phyloP scores from a whole-genome alignment of 2,329 filamentous ascomycete genomes.

The Rhynchosporium graminicola region DNA sequence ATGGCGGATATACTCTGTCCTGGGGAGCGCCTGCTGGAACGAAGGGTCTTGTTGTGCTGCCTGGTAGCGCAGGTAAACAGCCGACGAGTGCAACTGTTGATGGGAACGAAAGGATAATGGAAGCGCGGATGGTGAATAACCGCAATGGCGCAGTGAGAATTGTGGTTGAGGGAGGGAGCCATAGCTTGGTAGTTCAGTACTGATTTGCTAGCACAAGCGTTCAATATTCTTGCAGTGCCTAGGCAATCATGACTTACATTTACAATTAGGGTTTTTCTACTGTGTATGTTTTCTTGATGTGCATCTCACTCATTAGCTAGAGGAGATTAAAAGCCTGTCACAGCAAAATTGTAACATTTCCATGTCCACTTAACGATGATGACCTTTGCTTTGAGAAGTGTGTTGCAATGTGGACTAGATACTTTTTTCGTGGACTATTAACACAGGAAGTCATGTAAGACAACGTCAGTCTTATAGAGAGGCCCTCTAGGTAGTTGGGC shows the following conservation, averaged over 20 bases:
- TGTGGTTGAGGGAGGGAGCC: constrained; percentile 14
- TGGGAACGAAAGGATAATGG: constrained; percentile 4
- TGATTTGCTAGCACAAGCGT: constrained; percentile 3
- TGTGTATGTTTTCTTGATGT: too few species aligned
- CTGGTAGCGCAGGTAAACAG: neutral
- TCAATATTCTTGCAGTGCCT: neutral
- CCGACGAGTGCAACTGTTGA: constrained; percentile 14
- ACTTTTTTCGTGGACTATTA: too few species aligned
- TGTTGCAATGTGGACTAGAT: too few species aligned
- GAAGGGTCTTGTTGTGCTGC: constrained; percentile 24
- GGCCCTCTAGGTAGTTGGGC: too few species aligned
- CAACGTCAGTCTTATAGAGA: too few species aligned
- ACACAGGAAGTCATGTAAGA: too few species aligned
- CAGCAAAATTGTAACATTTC: too few species aligned
- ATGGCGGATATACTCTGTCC: constrained; percentile 20
- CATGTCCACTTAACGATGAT: too few species aligned
- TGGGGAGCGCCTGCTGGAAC: constrained; percentile 29
- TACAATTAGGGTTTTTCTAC: too few species aligned
- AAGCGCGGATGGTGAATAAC: constrained; percentile 9
- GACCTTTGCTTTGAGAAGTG: too few species aligned
- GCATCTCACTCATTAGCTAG: too few species aligned
- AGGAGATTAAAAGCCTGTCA: too few species aligned
- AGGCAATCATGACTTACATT: neutral
- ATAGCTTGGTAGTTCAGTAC: constrained; percentile 19
- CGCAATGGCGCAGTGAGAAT: constrained; percentile 14